Base-by-base conservation (phyloP, 2,329 filamentous ascomycete species). In the Colletotrichum sojae region DNA sequence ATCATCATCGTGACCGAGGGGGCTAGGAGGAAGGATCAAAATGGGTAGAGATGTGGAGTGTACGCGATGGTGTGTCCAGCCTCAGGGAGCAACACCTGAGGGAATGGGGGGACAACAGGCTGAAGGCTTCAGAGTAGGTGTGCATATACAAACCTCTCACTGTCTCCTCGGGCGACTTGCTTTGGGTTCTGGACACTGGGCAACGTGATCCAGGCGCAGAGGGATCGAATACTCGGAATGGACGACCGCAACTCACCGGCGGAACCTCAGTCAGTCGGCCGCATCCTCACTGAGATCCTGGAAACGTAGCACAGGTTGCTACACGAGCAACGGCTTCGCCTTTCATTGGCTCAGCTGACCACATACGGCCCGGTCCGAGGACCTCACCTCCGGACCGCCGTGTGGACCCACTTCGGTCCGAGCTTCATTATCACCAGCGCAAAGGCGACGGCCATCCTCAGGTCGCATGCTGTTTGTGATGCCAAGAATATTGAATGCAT, bases 341-440 rank as follows among this genome's bases (percentile, higher is more conserved):
- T 18, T 18, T 48, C 48, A 22, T 40, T 52, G 18, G 31, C n/a
- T 16, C 3, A 6, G n/a, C 13, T 9, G 40, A 40, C 13, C 27
- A 16, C 9, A 18, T 6, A 13, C 2, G 20, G 40, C 10, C 36
- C 64, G 64, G 64, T 57, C 59, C 59, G 64, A 67, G 25, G 18
- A 31, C 13, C n/a, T 45, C 18, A 18, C 25, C 31, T 27, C 20
- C 45, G 64, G 52, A 45, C 25, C 36, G 20, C 51, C 31, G 45
- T 18, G n/a, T 6, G 0, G 58, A 57, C 53, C 52, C 40, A 31
- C 40, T 36, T 61, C 64, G 64, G 59, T 40, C 64, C 59, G 64
- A 67, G 39, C 0, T 39, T 13, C 16, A 36, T 9, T 2, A n/a
- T 15, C 9, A 12, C 59, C n/a, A 13, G 13, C 20, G 12, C 18